phyloP scores from a whole-genome alignment of 371 early-diverging fungal species.

The Lichtheimia corymbifera region DNA sequence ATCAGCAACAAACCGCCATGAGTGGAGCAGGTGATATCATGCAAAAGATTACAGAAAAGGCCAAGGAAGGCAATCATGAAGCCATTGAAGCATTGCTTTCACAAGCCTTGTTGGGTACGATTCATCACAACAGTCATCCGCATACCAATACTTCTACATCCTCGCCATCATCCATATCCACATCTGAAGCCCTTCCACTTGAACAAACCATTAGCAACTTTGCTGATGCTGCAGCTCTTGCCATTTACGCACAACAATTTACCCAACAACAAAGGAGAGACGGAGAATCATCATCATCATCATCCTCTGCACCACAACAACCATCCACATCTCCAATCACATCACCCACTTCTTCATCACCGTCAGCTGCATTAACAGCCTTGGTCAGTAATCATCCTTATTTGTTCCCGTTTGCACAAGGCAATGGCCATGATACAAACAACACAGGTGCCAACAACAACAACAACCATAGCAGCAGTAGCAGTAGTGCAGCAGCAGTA shows the following conservation, averaged over 20 bases:
- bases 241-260: constrained; percentile 44
- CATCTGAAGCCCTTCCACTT: constrained; percentile 3
- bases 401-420: background rate
- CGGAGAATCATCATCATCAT: background rate
- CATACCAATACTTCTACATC: background rate
- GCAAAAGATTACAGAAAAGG: constrained; percentile 47
- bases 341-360: constrained; percentile 6
- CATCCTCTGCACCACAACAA: background rate
- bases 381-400: background rate
- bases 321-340: constrained; percentile 1
- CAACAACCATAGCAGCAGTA: constrained; percentile 1
- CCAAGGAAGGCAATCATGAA: constrained; percentile 39
- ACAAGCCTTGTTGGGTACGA: constrained; percentile 32
- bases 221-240: constrained; percentile 44
- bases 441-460: constrained; percentile 4
- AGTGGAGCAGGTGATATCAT: constrained; percentile 27
- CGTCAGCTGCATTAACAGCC: constrained; percentile 10
- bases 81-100: constrained; percentile 46
- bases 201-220: constrained; percentile 25
- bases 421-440: background rate
- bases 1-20: constrained; percentile 2
- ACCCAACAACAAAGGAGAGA: constrained; percentile 21
- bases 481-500: constrained; percentile 16
- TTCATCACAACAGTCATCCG: constrained; percentile 1
- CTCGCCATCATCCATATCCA: background rate